phyloP scores from a whole-genome alignment of 768 basidiomycete species.

The Mrakia gelida region DNA sequence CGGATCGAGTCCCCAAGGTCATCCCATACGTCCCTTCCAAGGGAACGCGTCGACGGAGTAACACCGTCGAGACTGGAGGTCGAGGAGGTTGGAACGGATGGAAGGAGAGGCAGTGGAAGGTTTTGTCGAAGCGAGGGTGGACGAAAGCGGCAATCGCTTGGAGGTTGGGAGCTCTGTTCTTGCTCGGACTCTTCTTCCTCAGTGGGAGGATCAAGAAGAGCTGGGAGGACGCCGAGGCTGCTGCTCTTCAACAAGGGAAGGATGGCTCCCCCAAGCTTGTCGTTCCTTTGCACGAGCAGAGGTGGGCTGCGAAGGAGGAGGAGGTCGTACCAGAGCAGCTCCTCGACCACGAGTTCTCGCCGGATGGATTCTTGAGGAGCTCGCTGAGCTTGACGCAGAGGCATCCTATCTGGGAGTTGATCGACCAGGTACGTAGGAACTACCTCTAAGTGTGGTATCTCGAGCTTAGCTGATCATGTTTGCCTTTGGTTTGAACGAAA shows the following conservation, averaged over 20 bases:
- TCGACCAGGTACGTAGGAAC: slow-evolving; percentile 9
- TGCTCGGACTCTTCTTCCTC: slow-evolving; percentile 9
- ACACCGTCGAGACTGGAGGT: slow-evolving; percentile 7
- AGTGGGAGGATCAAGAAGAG: slow-evolving; percentile 9
- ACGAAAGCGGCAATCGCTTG: background rate
- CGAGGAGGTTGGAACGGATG: slow-evolving; percentile 24
- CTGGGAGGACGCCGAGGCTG: background rate
- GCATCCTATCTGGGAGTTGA: slow-evolving; percentile 29
- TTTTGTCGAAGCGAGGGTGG: slow-evolving; percentile 22
- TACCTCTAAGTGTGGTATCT: too few species aligned
- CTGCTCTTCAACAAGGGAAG: background rate
- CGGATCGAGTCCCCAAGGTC: slow-evolving; percentile 13
- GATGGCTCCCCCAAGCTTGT: background rate
- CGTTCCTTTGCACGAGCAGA: background rate
- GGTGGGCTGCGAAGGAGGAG: background rate
- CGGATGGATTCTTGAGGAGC: slow-evolving; percentile 18
- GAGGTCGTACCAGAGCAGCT: background rate
- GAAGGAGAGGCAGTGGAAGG: slow-evolving; percentile 15
- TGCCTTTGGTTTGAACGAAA: background rate
- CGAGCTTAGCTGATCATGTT: background rate
- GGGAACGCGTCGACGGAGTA: slow-evolving; percentile 3
- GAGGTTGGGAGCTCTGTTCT: slow-evolving; percentile 10
- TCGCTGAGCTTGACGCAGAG: slow-evolving; percentile 6
- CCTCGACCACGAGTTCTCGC: slow-evolving; percentile 18
- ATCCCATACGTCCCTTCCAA: slow-evolving; percentile 16